phyloP scores from a whole-genome alignment of 352 stramenopile species.

The Globisporangium okanoganense region DNA sequence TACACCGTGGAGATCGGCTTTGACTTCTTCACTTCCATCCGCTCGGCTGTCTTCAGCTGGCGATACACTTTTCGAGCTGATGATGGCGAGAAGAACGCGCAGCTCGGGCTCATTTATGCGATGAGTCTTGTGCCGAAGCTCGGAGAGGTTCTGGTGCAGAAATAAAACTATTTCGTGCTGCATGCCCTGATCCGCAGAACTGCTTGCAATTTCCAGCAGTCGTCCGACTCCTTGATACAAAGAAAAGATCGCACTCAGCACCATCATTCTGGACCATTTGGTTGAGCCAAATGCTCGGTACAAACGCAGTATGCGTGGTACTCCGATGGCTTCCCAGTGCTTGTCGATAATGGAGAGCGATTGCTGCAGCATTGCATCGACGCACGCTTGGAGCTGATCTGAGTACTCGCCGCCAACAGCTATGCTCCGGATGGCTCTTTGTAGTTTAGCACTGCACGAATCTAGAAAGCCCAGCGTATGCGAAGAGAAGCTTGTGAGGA shows the following conservation, averaged over 20 bases:
- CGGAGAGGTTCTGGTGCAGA: slow-evolving; percentile 20
- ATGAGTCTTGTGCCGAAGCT: slow-evolving; percentile 25
- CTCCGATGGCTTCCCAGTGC: slow-evolving; percentile 1
- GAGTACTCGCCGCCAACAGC: neutral
- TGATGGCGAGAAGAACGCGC: slow-evolving; percentile 16
- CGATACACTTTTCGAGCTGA: neutral
- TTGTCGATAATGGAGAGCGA: neutral
- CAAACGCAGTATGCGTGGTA: neutral
- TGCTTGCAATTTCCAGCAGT: slow-evolving; percentile 18
- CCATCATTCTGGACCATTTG: slow-evolving; percentile 14
- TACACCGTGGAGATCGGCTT: neutral
- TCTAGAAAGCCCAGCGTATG: slow-evolving; percentile 6
- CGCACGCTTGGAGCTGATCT: neutral
- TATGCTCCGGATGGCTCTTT: neutral
- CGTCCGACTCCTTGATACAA: slow-evolving; percentile 21
- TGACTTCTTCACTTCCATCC: slow-evolving; percentile 9
- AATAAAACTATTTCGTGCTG: slow-evolving; percentile 19
- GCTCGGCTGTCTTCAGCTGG: neutral
- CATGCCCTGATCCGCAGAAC: slow-evolving; percentile 1
- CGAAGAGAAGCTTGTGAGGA: slow-evolving; percentile 1
- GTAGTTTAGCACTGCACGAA: neutral
- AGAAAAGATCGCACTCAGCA: slow-evolving; percentile 19
- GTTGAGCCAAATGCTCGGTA: neutral
- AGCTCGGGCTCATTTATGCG: slow-evolving; percentile 24
- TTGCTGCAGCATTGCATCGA: neutral